A percentile compares a stretch with the other conserved stretches of the same genome.
These are phyloP conservation scores for Thelonectria rubi DNA, from an alignment of 2,329 filamentous ascomycete genomes.

Conservation along the genomic window DNA sequence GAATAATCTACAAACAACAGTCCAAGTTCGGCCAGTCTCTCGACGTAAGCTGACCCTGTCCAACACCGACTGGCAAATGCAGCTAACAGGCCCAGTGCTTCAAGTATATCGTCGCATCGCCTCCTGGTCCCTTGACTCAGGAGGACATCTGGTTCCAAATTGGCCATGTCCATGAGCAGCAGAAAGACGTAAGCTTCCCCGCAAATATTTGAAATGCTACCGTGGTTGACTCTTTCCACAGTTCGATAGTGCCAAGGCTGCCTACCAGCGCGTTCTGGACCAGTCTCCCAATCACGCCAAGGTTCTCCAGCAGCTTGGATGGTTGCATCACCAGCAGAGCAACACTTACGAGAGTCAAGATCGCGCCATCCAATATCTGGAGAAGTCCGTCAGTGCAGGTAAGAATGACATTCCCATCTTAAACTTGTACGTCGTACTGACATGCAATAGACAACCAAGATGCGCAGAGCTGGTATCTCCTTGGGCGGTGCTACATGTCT, in stretches of 20 bases:
- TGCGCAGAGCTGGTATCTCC: slow-evolving; percentile 97
- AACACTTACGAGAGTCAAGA: slow-evolving; percentile 92
- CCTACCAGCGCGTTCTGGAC: slow-evolving; percentile 92
- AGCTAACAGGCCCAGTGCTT: slow-evolving; percentile 74
- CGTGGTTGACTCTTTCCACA: slow-evolving; percentile 57
- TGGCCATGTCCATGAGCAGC: slow-evolving; percentile 97
- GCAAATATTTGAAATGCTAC: neutral
- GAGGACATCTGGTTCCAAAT: slow-evolving; percentile 99
- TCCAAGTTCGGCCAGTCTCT: slow-evolving; percentile 92
- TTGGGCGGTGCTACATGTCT: slow-evolving; percentile 98
- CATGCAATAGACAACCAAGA: slow-evolving; percentile 81
- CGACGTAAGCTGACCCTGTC: slow-evolving; percentile 68
- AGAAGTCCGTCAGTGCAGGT: slow-evolving; percentile 96
- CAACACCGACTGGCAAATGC: neutral
- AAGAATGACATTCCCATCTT: slow-evolving; percentile 46
- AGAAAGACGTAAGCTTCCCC: slow-evolving; percentile 85
- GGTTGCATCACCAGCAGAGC: slow-evolving; percentile 97
- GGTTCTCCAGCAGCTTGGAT: slow-evolving; percentile 96
- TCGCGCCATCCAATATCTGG: slow-evolving; percentile 94
- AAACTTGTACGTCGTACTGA: slow-evolving; percentile 7
- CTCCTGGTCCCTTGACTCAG: slow-evolving; percentile 90
- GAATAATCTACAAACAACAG: slow-evolving; percentile 99
- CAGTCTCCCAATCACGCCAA: slow-evolving; percentile 97
- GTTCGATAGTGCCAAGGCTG: slow-evolving; percentile 93
- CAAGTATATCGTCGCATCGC: slow-evolving; percentile 95